Conservation (phyloP, 495 filamentous ascomycete species). For the Elasticomyces elasticus region DNA sequence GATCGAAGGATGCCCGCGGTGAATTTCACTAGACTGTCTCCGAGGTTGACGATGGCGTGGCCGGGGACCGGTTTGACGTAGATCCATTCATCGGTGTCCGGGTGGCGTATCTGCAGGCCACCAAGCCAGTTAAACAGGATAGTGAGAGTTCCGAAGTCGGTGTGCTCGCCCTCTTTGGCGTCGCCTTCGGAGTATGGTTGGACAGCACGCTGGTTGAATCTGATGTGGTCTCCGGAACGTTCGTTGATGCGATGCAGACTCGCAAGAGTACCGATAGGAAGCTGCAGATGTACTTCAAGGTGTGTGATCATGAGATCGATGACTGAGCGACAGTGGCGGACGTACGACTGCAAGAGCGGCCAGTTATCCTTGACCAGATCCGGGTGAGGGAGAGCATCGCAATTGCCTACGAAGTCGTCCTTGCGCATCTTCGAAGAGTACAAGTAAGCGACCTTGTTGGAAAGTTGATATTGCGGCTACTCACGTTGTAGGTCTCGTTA, state of each 20-base stretch:
- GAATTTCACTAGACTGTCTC: slow-evolving; percentile 56
- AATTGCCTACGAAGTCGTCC: slow-evolving; percentile 18
- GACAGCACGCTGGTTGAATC: slow-evolving; percentile 12
- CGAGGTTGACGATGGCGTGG: slow-evolving; percentile 54
- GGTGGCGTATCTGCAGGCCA: slow-evolving; percentile 48
- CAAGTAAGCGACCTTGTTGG: background rate
- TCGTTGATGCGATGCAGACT: slow-evolving; percentile 14
- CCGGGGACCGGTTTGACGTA: slow-evolving; percentile 52
- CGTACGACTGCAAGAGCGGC: slow-evolving; percentile 8
- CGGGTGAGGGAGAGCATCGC: slow-evolving; percentile 9
- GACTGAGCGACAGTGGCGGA: slow-evolving; percentile 12
- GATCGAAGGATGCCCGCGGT: slow-evolving; percentile 49
- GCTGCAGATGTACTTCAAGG: slow-evolving; percentile 12
- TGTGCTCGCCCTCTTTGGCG: slow-evolving; percentile 16
- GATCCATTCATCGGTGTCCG: slow-evolving; percentile 36
- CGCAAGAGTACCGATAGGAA: slow-evolving; percentile 11
- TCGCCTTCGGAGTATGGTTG: slow-evolving; percentile 3
- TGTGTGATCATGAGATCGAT: slow-evolving; percentile 16
- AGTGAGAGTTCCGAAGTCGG: slow-evolving; percentile 45
- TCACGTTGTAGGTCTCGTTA: slow-evolving; percentile 58
- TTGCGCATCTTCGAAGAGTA: slow-evolving; percentile 1
- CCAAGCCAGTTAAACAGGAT: slow-evolving; percentile 53
- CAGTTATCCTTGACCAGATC: slow-evolving; percentile 6
- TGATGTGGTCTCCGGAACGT: slow-evolving; percentile 17
- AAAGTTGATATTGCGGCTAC: background rate